Evolutionary conservation across 352 stramenopile genomes (phyloP), one percentile per base, ranked within the genome.

Genomic region (Phytophthora ramorum): DNA sequence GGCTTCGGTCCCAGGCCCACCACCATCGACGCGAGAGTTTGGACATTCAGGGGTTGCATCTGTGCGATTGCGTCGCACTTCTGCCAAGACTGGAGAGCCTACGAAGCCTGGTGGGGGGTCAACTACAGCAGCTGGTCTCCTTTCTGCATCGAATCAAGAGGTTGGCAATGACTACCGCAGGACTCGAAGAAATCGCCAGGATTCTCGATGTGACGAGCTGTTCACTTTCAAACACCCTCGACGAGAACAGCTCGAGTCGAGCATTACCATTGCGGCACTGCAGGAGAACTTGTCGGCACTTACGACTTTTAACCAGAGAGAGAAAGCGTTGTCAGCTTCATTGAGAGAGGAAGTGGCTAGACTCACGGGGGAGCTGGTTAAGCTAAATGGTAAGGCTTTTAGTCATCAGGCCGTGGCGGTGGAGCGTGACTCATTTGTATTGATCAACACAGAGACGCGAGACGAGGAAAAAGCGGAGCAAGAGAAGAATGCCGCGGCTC

Each of bases 201-300:
- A 63, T 4, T 53, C 56, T 13, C 55, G 34, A 30, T 40, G 49
- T 6, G 30, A 67, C 8, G 32, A 58, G 8, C 47, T 83, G 13
- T 73, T 85, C 30, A 58, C 50, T 0, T 60, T 73, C 4, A 52
- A 71, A 6, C 58, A 63, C 2, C 62, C 72, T 26, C 69, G 67
- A 50, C 60, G 66, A 9, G 76, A 73, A 48, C 68, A 73, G 10
- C 46, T 62, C 63, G 83, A 91, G 28, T 63, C 69, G 24, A 54
- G 43, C 20, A 35, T 58, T 0, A 52, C 72, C 2, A 67, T 86
- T 17, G 20, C 65, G 3, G 49, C 73, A 14, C 40, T 92, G 22
- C 81, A 87, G 34, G 73, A 86, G 13, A 92, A 90, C 38, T 28
- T 86, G 7, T 54, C 63, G 20, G 63, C 75, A 0, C 68, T 92